These are phyloP conservation scores for Pseudopyrenochaeta lycopersici DNA, from an alignment of 2,329 filamentous ascomycete genomes.

Conservation along the genomic window DNA sequence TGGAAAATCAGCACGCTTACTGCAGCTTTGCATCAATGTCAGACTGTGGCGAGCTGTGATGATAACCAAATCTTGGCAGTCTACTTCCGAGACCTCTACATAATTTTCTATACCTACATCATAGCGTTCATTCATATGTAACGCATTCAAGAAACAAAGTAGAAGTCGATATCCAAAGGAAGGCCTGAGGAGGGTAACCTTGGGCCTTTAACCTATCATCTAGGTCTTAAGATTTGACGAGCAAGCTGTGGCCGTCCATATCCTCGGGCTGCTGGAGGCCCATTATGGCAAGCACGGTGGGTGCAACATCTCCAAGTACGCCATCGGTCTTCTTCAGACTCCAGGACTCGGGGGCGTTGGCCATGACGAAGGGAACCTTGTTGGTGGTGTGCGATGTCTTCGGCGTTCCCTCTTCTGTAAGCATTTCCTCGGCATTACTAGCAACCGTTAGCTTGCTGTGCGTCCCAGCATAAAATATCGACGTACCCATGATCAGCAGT, in stretches of 20 bases:
- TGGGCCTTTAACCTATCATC: neutral
- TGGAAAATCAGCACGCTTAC: neutral
- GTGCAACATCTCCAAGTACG: constrained; percentile 96
- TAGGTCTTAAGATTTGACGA: constrained; percentile 71
- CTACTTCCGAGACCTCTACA: constrained; percentile 3
- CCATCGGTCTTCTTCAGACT: constrained; percentile 83
- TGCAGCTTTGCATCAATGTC: neutral
- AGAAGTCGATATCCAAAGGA: neutral
- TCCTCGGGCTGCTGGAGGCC: constrained; percentile 87
- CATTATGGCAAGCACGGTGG: constrained; percentile 91
- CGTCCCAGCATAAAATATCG: neutral
- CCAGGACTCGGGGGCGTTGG: constrained; percentile 91
- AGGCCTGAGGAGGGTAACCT: neutral
- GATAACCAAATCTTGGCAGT: neutral
- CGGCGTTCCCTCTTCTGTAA: constrained; percentile 92
- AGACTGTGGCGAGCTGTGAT: neutral
- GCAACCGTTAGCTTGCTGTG: constrained; percentile 30
- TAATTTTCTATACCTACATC: constrained; percentile 22
- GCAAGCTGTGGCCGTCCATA: constrained; percentile 87
- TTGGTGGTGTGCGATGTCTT: constrained; percentile 99
- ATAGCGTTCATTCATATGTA: constrained; percentile 14
- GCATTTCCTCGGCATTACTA: constrained; percentile 97
- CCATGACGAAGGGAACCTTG: constrained; percentile 98
- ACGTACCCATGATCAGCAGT: constrained; percentile 89
- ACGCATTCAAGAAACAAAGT: constrained; percentile 16